Percentiles rank a stretch among this genome's conserved stretches.
Evolutionary conservation across 2,329 filamentous ascomycete genomes (phyloP).

Genomic region (Sporothrix pseudoabietina): DNA sequence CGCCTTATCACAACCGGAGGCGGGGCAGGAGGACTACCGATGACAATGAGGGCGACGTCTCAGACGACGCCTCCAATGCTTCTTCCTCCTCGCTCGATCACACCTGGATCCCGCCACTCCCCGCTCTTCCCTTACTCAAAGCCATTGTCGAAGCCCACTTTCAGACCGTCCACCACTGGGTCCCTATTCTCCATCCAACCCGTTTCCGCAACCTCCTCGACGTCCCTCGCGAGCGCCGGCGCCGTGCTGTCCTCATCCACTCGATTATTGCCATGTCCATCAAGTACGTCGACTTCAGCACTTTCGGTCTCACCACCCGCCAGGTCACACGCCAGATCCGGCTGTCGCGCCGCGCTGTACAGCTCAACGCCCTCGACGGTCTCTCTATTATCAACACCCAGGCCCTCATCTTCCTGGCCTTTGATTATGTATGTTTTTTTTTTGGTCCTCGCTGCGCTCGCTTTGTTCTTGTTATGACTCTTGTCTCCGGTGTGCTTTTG

Average conservation of each 20-base stretch:
- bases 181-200: conserved; percentile 44
- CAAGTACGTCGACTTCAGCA: conserved; percentile 33
- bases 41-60: not conserved
- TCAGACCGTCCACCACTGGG: conserved; percentile 43
- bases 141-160: conserved; percentile 41
- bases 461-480: not conserved
- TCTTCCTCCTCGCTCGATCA: conserved; percentile 13
- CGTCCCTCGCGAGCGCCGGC: conserved; percentile 36
- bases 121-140: conserved; percentile 33
- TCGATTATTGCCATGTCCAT: conserved; percentile 40
- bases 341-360: conserved; percentile 35
- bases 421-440: conserved; percentile 36
- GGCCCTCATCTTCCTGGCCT: conserved; percentile 42
- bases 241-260: conserved; percentile 41
- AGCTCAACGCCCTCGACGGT: conserved; percentile 40
- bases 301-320: conserved; percentile 15
- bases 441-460: conserved; percentile 8
- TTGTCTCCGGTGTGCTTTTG: no score
- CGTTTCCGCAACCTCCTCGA: conserved; percentile 39
- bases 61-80: not conserved
- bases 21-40: not conserved
- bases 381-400: conserved; percentile 42
- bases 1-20: conserved; percentile 6
- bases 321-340: conserved; percentile 19
- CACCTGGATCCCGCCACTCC: conserved; percentile 27